phyloP scores from a whole-genome alignment of 331 rosid species.

The Ulmus americana region DNA sequence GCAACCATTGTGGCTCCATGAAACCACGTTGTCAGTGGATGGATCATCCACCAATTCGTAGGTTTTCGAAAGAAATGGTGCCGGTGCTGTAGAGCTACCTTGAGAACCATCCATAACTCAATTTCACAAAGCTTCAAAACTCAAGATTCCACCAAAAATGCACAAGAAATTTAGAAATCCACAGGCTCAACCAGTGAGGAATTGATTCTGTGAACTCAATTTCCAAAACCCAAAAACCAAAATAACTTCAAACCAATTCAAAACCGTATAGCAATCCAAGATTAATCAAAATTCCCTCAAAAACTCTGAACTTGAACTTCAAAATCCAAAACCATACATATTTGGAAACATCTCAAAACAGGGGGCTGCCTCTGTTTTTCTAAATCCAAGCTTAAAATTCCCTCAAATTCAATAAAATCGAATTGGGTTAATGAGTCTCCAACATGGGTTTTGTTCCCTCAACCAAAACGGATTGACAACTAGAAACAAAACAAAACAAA shows the following conservation, averaged over 20 bases:
- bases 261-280: neutral
- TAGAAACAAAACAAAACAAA: too few species aligned
- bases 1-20: conserved; percentile 43
- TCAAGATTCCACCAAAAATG: conserved; percentile 2
- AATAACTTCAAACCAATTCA: neutral
- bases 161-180: neutral
- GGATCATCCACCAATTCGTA: conserved; percentile 48
- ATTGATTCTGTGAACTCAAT: neutral
- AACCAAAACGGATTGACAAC: neutral
- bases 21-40: conserved; percentile 28
- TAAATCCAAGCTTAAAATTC: neutral
- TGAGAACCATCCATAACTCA: conserved; percentile 31
- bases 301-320: neutral
- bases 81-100: conserved; percentile 35
- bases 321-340: too few species aligned
- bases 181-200: neutral
- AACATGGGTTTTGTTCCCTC: neutral
- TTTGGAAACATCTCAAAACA: too few species aligned
- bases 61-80: conserved; percentile 46
- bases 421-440: neutral
- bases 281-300: neutral
- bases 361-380: neutral
- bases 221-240: conserved; percentile 13
- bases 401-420: neutral
- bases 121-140: neutral